A percentile compares a stretch with the other conserved stretches of the same genome.
Evolutionary conservation across 805 yeast genomes (phyloP).

Genomic region (Candida maris): DNA sequence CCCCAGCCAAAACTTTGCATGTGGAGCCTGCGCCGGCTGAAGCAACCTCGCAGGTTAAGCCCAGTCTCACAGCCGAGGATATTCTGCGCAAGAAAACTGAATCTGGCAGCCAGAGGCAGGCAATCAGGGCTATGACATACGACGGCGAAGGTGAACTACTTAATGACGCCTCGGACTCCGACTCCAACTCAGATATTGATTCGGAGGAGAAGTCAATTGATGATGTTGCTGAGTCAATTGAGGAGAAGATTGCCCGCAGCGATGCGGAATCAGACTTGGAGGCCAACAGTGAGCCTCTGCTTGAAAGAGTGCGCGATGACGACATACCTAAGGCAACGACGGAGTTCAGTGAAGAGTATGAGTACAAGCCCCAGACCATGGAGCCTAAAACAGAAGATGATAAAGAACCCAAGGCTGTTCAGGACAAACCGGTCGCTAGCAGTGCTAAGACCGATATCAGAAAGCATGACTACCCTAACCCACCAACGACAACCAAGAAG

Average conservation of each 20-base stretch:
- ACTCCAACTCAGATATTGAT: constrained; percentile 5
- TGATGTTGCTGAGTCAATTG: background rate
- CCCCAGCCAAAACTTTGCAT: no score
- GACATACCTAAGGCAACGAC: background rate
- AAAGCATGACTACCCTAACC: constrained; percentile 25
- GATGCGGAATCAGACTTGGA: background rate
- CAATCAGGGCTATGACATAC: constrained; percentile 23
- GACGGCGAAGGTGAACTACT: constrained; percentile 19
- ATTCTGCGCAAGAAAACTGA: constrained; percentile 1
- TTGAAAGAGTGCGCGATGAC: background rate
- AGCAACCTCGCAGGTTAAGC: no score
- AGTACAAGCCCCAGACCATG: background rate
- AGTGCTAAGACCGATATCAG: constrained; percentile 5
- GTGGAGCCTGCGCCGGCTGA: no score
- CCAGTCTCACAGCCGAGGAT: no score
- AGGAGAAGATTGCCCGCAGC: background rate
- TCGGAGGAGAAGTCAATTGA: background rate
- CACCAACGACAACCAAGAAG: constrained; percentile 27
- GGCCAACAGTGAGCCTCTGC: background rate
- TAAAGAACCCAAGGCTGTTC: background rate
- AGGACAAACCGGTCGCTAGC: background rate
- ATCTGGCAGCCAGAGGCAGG: constrained; percentile 8
- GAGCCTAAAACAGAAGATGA: background rate
- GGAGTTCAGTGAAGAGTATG: background rate
- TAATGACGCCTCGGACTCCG: constrained; percentile 16